Conservation (phyloP, 2,329 filamentous ascomycete genomes). For the Colletotrichum sp. region DNA sequence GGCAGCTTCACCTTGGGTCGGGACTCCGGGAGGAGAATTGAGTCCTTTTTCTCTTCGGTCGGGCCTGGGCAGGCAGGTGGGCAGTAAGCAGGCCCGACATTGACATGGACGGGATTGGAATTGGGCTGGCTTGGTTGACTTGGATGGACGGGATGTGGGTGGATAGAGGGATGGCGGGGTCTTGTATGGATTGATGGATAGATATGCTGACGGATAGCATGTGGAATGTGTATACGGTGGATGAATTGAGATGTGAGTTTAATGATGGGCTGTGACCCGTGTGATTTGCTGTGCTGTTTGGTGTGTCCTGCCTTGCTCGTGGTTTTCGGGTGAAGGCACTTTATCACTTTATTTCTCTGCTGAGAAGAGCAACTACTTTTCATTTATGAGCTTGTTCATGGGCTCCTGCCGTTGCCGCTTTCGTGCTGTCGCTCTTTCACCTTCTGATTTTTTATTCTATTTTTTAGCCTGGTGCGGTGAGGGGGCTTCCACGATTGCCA, state of each 20-base stretch:
- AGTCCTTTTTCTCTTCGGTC: background rate
- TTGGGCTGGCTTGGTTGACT: background rate
- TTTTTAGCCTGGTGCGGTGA: too few species aligned
- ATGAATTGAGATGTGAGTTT: background rate
- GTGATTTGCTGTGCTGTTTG: background rate
- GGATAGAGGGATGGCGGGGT: background rate
- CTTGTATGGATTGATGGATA: background rate
- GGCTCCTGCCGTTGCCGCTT: background rate
- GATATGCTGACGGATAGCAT: background rate
- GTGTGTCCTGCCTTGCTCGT: background rate
- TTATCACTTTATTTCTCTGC: too few species aligned
- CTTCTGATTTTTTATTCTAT: too few species aligned
- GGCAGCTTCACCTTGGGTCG: background rate
- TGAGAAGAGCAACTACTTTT: background rate
- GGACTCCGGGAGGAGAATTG: background rate
- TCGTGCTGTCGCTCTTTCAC: too few species aligned
- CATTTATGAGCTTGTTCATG: background rate
- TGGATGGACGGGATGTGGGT: slow-evolving; percentile 4
- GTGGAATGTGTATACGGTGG: background rate
- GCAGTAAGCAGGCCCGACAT: background rate
- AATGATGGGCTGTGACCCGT: background rate
- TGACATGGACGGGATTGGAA: background rate
- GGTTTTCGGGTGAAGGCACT: background rate
- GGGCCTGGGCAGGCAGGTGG: slow-evolving; percentile 1
- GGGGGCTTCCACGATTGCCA: too few species aligned